Base-by-base conservation (phyloP, 352 stramenopile species). In the Pythium dissimile region DNA sequence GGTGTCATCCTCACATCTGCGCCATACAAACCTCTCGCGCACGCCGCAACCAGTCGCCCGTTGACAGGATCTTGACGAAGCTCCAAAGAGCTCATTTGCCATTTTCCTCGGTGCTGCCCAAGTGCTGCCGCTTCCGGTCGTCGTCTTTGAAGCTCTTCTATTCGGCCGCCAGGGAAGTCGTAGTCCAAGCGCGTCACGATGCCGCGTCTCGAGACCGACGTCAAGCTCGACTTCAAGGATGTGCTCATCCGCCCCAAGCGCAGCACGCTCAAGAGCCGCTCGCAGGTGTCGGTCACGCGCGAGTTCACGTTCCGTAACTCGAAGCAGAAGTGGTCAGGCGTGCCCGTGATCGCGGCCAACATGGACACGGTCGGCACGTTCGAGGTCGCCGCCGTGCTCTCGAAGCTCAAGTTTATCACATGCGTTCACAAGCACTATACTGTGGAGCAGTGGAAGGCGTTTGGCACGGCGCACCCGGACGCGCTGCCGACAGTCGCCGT, bases 161-260 rank as follows among this genome's bases (percentile, higher is more conserved):
- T n/a, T n/a, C n/a, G n/a, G n/a, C n/a, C n/a, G n/a, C n/a, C n/a
- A n/a, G n/a, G n/a, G 32, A 39, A 39, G 32, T 3, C 15, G 32
- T 5, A 42, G n/a, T 24, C 12, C 34, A 41, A 41, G 34, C 34
- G 34, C 20, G 5, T 42, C 34, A 54, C 18, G 21, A 96, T 96
- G 86, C 79, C 88, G 62, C 83, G 89, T 51, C 88, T 97, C 54
- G 90, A 97, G 71, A 86, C 77, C 4, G 90, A 96, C 46, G 61
- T 96, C 42, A 93, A 93, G 38, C 74, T 97, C 41, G 90, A 97
- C 70, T 97, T 96, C 67, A 97, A 96, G 71, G 90, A 97, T 63
- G 90, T 97, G 54, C 79, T 97, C 16, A 97, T 97, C 71, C 84
- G 89, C n/a, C 90, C 90, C 45, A 97, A 97, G 80, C 86, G 90